Evolutionary conservation across 768 basidiomycete genomes (phyloP), one percentile per base, ranked within the genome.

Genomic region (Podaxis sp.): DNA sequence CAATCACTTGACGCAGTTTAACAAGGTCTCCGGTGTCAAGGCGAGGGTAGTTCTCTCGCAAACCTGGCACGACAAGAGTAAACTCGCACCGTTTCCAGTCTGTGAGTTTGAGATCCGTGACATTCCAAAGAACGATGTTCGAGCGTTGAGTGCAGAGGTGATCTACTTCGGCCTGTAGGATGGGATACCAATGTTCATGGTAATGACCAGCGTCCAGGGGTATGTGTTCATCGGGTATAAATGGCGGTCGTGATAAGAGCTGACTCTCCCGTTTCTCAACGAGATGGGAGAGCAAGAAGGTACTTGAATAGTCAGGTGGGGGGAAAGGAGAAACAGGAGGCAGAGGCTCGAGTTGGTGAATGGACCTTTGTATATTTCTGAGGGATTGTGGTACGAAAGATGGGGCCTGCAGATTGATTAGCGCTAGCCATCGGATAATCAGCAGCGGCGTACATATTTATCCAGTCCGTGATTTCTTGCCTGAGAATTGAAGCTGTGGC

Each of bases 321-420:
- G 82, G 82, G 68, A 81, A 83, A 39, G 76, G 59, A 66, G 79
- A 73, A 67, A 79, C 66, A 60, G 82, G 74, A 9, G 79, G 76
- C 28, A 82, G 72, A 63, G 78, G 75, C 40, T 74, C 69, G 57
- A 84, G 73, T 22, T 70, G 70, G 68, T 83, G 80, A 51, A 74
- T 68, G 71, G 77, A 75, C 63, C 72, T 79, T 75, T 84, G 82
- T 36, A 84, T 79, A 64, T 80, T 78, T 75, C 76, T 76, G 63
- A 84, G 74, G 71, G 79, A 82, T 67, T 80, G 76, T 46, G 81
- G 82, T 62, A 81, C 71, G 69, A 81, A 84, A 48, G 75, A 71
- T 49, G 82, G 79, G 64, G 82, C 82, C 82, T 84, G 58, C 28
- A 46, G 26, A 58, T 42, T 12, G 46, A 38, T 67, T 38, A 55